phyloP scores from a whole-genome alignment of 2,329 filamentous ascomycete species.

The Claviceps sp. region DNA sequence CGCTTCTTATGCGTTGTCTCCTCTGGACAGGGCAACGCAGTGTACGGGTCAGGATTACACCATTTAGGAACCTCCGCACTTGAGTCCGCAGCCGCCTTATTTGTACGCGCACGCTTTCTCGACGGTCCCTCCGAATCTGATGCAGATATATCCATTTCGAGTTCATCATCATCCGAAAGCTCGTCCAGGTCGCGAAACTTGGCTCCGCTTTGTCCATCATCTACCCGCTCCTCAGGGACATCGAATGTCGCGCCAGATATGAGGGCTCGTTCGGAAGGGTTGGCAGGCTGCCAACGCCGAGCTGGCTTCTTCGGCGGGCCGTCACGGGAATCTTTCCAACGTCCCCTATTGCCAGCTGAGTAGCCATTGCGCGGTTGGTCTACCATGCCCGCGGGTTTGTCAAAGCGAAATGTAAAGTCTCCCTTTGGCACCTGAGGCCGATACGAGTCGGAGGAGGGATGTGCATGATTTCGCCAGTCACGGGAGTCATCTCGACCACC shows the following conservation, averaged over 20 bases:
- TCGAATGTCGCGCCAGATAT: constrained; percentile 29
- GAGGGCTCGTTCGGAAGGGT: constrained; percentile 35
- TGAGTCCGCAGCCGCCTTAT: constrained; percentile 16
- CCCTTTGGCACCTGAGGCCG: constrained; percentile 24
- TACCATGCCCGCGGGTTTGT: constrained; percentile 36
- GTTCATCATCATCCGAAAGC: constrained; percentile 49
- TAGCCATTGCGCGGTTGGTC: constrained; percentile 15
- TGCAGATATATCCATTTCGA: constrained; percentile 46
- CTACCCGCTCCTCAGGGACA: constrained; percentile 32
- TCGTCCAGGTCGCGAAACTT: constrained; percentile 44
- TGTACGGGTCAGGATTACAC: constrained; percentile 95
- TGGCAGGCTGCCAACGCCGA: constrained; percentile 23
- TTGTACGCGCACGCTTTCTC: constrained; percentile 20
- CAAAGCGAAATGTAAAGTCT: constrained; percentile 43
- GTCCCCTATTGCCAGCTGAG: constrained; percentile 5
- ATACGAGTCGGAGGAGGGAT: constrained; percentile 15
- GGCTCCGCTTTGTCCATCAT: constrained; percentile 29
- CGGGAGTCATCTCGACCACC: constrained; percentile 12
- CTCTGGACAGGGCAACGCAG: constrained; percentile 67
- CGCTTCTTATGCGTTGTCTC: constrained; percentile 61
- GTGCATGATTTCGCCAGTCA: constrained; percentile 12
- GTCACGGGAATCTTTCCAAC: constrained; percentile 13
- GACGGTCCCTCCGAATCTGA: constrained; percentile 26
- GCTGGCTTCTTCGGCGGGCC: constrained; percentile 15
- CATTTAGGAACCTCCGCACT: constrained; percentile 54